Evolutionary conservation across 441 rosid species (phyloP).

Genomic region (Jatropha multifida): DNA sequence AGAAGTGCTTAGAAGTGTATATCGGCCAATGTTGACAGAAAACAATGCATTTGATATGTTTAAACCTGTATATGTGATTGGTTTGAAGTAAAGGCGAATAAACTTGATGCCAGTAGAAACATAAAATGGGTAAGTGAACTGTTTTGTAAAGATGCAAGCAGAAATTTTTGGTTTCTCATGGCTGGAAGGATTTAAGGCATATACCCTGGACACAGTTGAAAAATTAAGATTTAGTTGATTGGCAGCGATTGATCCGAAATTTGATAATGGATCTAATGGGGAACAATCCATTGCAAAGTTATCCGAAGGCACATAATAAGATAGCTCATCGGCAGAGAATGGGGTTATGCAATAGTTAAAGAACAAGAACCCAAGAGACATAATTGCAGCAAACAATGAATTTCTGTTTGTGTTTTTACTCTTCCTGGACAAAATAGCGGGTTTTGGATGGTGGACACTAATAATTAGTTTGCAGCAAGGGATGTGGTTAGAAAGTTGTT

Average conservation of each 20-base stretch:
- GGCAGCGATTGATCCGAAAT: neutral
- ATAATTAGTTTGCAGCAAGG: neutral
- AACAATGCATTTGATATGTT: conserved; percentile 50
- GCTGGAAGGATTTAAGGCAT: neutral
- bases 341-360: neutral
- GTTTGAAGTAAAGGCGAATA: conserved; percentile 60
- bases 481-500: neutral
- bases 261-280: neutral
- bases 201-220: conserved; percentile 13
- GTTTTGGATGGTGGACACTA: neutral
- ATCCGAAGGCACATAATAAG: neutral
- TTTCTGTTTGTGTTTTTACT: neutral
- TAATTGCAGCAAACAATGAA: neutral
- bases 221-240: neutral
- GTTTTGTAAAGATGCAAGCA: conserved; percentile 4
- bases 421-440: neutral
- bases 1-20: conserved; percentile 62
- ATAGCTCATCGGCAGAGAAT: neutral
- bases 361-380: conserved; percentile 4
- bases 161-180: neutral
- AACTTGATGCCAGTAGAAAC: conserved; percentile 61
- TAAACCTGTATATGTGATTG: conserved; percentile 41
- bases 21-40: conserved; percentile 49
- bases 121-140: conserved; percentile 25
- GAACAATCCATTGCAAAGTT: neutral